A percentile compares a stretch with the other conserved stretches of the same genome.
These are phyloP conservation scores for Mycena belliarum DNA, from an alignment of 768 basidiomycete species.

Conservation along the genomic window DNA sequence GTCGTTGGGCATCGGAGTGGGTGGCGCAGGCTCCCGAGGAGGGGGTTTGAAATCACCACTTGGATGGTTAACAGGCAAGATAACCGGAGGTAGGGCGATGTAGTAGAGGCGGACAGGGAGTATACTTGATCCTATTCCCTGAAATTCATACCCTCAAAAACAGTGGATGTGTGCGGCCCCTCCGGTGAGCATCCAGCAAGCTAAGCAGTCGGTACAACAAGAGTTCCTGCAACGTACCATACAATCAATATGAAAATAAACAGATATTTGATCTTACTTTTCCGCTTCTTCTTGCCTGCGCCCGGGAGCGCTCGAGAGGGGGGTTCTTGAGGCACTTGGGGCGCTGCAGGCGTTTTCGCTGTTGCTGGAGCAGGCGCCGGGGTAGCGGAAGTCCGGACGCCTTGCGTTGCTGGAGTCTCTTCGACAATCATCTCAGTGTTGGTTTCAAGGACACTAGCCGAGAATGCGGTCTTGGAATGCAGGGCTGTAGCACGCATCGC, in stretches of 20 bases:
- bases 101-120: slow-evolving; percentile 21
- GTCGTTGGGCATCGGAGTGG: slow-evolving; percentile 61
- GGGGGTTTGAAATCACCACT: slow-evolving; percentile 68
- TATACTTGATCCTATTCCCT: neutral
- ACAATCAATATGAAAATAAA: neutral
- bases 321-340: slow-evolving; percentile 45
- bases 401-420: slow-evolving; percentile 19
- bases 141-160: too few relatives aligned
- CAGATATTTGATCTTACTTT: slow-evolving; percentile 51
- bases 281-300: slow-evolving; percentile 72
- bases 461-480: slow-evolving; percentile 60
- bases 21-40: slow-evolving; percentile 62
- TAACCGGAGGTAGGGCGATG: slow-evolving; percentile 65
- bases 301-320: slow-evolving; percentile 49
- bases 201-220: slow-evolving; percentile 1
- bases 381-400: slow-evolving; percentile 21
- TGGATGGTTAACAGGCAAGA: slow-evolving; percentile 76
- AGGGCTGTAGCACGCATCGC: slow-evolving; percentile 81
- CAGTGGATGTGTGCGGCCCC: too few relatives aligned
- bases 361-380: slow-evolving; percentile 25
- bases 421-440: slow-evolving; percentile 27
- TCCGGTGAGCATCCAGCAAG: neutral
- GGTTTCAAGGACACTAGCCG: slow-evolving; percentile 36
- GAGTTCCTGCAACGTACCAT: slow-evolving; percentile 34
- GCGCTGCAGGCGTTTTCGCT: slow-evolving; percentile 32